Percentiles rank a stretch among this genome's conserved stretches.
Conservation (phyloP, 768 basidiomycete genomes). For the Kockovaella imperatae region DNA sequence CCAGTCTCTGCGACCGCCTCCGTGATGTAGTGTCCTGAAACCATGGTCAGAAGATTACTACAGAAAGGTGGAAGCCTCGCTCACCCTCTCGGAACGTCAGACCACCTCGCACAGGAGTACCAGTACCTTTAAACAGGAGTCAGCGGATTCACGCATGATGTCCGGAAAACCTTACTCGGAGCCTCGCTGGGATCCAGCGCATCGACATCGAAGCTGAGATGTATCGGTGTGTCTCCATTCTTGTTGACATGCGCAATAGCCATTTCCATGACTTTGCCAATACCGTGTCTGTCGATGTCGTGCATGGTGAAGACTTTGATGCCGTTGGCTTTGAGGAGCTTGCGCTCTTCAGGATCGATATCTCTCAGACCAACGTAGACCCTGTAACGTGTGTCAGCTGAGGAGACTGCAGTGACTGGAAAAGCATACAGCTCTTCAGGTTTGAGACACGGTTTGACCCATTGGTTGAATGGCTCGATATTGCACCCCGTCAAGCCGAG, state of each 20-base stretch:
- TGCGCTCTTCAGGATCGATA: constrained; percentile 79
- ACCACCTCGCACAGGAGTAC: constrained; percentile 74
- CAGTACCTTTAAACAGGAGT: constrained; percentile 39
- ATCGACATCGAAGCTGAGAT: constrained; percentile 94
- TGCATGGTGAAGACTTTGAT: constrained; percentile 91
- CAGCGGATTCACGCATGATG: not conserved
- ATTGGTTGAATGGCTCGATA: constrained; percentile 47
- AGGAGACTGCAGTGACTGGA: not conserved
- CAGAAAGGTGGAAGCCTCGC: not conserved
- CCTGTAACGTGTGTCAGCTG: constrained; percentile 12
- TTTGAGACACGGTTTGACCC: constrained; percentile 61
- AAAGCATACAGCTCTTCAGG: constrained; percentile 55
- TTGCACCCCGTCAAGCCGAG: constrained; percentile 51
- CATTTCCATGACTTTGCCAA: constrained; percentile 91
- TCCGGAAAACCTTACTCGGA: constrained; percentile 53
- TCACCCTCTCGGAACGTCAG: constrained; percentile 89
- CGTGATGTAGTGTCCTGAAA: constrained; percentile 72
- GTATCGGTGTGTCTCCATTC: constrained; percentile 71
- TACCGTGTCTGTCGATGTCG: constrained; percentile 74
- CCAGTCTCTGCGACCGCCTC: constrained; percentile 90
- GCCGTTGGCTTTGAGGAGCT: constrained; percentile 65
- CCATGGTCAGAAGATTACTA: not conserved
- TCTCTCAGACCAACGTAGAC: constrained; percentile 98
- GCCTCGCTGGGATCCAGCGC: constrained; percentile 90
- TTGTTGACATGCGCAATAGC: constrained; percentile 91